Base-by-base conservation (phyloP, 1,284 basidiomycete genomes). In the Farysia itapuensis region DNA sequence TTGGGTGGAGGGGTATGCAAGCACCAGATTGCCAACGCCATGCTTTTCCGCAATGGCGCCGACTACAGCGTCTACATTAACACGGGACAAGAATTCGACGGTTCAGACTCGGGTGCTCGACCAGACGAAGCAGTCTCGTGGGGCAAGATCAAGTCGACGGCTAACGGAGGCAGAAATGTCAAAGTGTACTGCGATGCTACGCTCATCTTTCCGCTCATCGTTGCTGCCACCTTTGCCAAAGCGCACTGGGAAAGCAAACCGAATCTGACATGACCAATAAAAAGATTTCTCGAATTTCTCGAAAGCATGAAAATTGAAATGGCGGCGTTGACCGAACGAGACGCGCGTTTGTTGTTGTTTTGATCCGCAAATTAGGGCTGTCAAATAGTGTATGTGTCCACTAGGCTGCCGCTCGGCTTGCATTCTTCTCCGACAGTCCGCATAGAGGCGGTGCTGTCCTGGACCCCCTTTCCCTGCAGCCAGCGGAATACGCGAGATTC, bases 91-190 rank as follows among this genome's bases (percentile, higher is more conserved):
- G 94, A 98, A 80, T 98, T 97, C 69, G 95, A 98, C 74, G 94
- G 94, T 0, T 95, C 92, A 4, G 94, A 99, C 78, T 93, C 92
- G 11, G 95, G 94, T 11, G 95, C 95, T 14, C 82, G 91, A 47
- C 95, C 95, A 14, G 95, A 99, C 72, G 94, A 99, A 78, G 95
- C 94, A 3, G 85, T 99, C 16, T 94, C 90, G n/a, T 99, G 94
- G 94, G 95, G 94, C 4, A 99, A 98, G 81, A 96, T 98, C 64
- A 85, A 90, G 35, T 87, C 88, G 21, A 52, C 54, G 1, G 73
- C 66, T 19, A 71, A 70, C 23, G 87, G 86, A 11, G 87, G 94
- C 1, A 86, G 95, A 78, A 84, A 88, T 22, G 89, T 98, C 46
- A 98, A 98, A 83, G 48, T 52, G 28, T 88, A 82, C 64, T 85